These are phyloP conservation scores for Artemisia annua DNA, from an alignment of 129 eudicot genomes.

Conservation along the genomic window DNA sequence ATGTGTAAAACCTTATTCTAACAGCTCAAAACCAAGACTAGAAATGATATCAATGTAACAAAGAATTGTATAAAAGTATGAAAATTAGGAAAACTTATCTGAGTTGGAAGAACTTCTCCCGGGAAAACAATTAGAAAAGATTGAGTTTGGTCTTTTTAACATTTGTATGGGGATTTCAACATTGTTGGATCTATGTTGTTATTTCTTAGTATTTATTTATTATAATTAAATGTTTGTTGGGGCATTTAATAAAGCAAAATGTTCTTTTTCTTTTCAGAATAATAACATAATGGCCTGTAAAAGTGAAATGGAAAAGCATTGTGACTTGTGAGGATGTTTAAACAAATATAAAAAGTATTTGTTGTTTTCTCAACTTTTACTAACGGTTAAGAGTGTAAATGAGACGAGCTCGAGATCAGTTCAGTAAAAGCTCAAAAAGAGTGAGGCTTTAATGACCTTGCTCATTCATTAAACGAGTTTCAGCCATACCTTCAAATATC, in stretches of 20 bases:
- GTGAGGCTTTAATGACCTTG: too few relatives aligned
- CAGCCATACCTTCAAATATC: too few relatives aligned
- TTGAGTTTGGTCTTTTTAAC: not conserved
- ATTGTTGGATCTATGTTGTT: constrained; percentile 14
- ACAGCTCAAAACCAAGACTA: constrained; percentile 20
- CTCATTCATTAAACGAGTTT: too few relatives aligned
- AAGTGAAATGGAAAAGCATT: not conserved
- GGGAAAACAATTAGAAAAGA: constrained; percentile 30
- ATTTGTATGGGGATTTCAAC: constrained; percentile 4
- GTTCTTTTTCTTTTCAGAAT: constrained; percentile 24
- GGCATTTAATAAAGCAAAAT: constrained; percentile 9
- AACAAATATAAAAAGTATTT: too few relatives aligned
- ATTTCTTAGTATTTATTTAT: not conserved
- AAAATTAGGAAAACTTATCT: constrained; percentile 31
- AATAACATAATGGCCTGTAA: constrained; percentile 23
- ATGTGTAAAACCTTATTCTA: constrained; percentile 9
- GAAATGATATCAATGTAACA: not conserved
- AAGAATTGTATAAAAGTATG: constrained; percentile 1
- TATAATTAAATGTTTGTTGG: not conserved
- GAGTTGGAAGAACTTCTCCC: constrained; percentile 23
- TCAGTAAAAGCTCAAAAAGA: too few relatives aligned
- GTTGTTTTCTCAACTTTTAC: too few relatives aligned
- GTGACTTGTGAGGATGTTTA: too few relatives aligned
- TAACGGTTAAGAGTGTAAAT: too few relatives aligned
- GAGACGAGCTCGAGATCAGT: too few relatives aligned